Evolutionary conservation across 108 stramenopile species (phyloP).

Genomic region (Aurantiochytrium sp.): DNA sequence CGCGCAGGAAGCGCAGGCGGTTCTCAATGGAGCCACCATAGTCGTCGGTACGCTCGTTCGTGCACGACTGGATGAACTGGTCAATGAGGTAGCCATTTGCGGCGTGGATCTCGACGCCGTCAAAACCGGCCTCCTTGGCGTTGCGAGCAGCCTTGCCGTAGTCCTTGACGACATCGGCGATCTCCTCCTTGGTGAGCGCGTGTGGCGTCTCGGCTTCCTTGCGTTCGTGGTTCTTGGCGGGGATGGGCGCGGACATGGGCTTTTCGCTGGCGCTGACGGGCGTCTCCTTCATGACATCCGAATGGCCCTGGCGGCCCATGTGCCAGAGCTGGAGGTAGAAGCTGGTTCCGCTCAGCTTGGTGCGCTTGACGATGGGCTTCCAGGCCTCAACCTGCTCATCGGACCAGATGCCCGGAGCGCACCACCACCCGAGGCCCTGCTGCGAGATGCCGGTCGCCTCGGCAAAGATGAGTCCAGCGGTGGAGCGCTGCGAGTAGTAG

Average conservation of each 20-base stretch:
- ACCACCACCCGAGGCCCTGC: slow-evolving; percentile 50
- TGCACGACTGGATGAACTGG: slow-evolving; percentile 43
- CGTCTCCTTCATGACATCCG: slow-evolving; percentile 34
- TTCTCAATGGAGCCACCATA: slow-evolving; percentile 58
- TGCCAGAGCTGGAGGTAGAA: slow-evolving; percentile 63
- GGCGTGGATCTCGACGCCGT: slow-evolving; percentile 55
- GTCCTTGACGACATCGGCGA: slow-evolving; percentile 36
- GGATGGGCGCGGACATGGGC: slow-evolving; percentile 9
- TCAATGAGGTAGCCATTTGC: slow-evolving; percentile 61
- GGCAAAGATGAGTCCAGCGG: slow-evolving; percentile 59
- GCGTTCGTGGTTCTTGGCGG: slow-evolving; percentile 27
- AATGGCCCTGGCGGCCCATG: slow-evolving; percentile 56
- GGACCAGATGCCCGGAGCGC: slow-evolving; percentile 44
- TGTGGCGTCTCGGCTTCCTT: slow-evolving; percentile 40
- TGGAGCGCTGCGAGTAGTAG: slow-evolving; percentile 58
- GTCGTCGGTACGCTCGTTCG: slow-evolving; percentile 48
- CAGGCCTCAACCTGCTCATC: slow-evolving; percentile 56
- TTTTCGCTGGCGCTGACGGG: slow-evolving; percentile 24
- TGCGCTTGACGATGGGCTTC: slow-evolving; percentile 53
- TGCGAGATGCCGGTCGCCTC: slow-evolving; percentile 51
- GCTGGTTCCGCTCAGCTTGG: slow-evolving; percentile 48
- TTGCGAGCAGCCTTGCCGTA: slow-evolving; percentile 38
- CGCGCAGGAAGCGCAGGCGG: slow-evolving; percentile 55
- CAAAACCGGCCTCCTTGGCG: slow-evolving; percentile 52
- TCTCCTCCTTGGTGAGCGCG: slow-evolving; percentile 46